Evolutionary conservation across 2,329 filamentous ascomycete species (phyloP), one percentile per base, ranked within the genome.

Genomic region (Trichoderma asperellum): DNA sequence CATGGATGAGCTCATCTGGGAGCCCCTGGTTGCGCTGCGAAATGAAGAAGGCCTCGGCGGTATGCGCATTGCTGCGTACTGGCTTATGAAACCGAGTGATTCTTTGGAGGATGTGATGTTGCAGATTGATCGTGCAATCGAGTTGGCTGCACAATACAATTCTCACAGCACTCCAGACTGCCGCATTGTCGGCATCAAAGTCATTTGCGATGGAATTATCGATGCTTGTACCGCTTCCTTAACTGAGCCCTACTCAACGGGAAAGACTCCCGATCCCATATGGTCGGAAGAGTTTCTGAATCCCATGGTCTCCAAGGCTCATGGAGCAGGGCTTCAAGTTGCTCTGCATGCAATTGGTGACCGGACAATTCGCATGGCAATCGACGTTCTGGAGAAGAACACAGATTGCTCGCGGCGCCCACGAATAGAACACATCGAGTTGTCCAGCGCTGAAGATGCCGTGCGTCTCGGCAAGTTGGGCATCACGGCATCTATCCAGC

Each of bases 291-390:
- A 82, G 18, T 83, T 86, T 70, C 81, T 91, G 5, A 80, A 80
- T 4, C 83, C 83, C 0, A 84, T 89, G 0, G 84, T 91, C 1
- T 77, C 81, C 12, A 81, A 81, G n/a, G 88, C 88, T 2, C 83
- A 85, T 56, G 79, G 78, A 3, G 83, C 83, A 0, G 84, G 85
- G 0, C 76, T 91, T 49, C 89, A 91, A 74, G 84, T 87, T 47
- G 89, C 89, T 0, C 80, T 91, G 11, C 89, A 91, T 73, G 89
- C 89, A 53, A 91, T 91, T 69, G 89, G 89, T 52, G 88, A 91
- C 73, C 80, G 80, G 21, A 87, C 89, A 0, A 81, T 90, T 34
- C 80, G 78, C 49, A 85, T 85, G 71, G 88, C 87, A 8, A 83
- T 91, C 69, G 84, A 90, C 72, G 83, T 83, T 0, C 81, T 91